phyloP scores from a whole-genome alignment of 495 filamentous ascomycete species.

The Opeltia flavorubescens region DNA sequence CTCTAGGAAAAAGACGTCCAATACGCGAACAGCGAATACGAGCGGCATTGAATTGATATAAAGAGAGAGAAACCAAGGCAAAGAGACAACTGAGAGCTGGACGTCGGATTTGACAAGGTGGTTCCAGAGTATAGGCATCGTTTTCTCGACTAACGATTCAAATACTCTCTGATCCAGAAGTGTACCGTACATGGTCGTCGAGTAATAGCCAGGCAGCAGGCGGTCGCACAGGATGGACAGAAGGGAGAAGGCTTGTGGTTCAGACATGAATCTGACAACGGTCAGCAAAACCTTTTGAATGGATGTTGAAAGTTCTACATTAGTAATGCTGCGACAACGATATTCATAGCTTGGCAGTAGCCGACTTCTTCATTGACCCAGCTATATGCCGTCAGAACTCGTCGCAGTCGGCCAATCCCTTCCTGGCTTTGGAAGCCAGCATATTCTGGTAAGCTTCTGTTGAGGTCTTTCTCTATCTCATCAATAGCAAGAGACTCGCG shows the following conservation, averaged over 20 bases:
- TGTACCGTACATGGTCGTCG: constrained; percentile 96
- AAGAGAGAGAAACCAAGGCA: constrained; percentile 94
- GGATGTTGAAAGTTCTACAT: constrained; percentile 40
- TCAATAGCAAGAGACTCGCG: constrained; percentile 86
- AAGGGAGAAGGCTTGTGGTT: constrained; percentile 88
- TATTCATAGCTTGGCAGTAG: constrained; percentile 99
- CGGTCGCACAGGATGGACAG: constrained; percentile 86
- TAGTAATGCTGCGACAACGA: constrained; percentile 85
- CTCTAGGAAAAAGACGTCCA: constrained; percentile 97
- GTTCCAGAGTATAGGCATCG: constrained; percentile 97
- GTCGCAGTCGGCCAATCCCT: constrained; percentile 75
- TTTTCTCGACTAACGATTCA: constrained; percentile 92
- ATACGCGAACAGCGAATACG: constrained; percentile 87
- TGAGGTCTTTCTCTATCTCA: constrained; percentile 96
- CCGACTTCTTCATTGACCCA: constrained; percentile 92
- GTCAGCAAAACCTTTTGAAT: constrained; percentile 13
- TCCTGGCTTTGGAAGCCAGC: constrained; percentile 94
- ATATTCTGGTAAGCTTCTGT: constrained; percentile 91
- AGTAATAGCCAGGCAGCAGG: constrained; percentile 90
- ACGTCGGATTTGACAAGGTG: constrained; percentile 91
- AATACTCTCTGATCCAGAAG: constrained; percentile 93
- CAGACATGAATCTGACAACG: constrained; percentile 75
- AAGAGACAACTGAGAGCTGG: constrained; percentile 93
- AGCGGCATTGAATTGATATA: constrained; percentile 99
- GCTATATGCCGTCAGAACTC: constrained; percentile 90